phyloP scores from a whole-genome alignment of 129 eudicot species.

The Helianthus tuberosus region DNA sequence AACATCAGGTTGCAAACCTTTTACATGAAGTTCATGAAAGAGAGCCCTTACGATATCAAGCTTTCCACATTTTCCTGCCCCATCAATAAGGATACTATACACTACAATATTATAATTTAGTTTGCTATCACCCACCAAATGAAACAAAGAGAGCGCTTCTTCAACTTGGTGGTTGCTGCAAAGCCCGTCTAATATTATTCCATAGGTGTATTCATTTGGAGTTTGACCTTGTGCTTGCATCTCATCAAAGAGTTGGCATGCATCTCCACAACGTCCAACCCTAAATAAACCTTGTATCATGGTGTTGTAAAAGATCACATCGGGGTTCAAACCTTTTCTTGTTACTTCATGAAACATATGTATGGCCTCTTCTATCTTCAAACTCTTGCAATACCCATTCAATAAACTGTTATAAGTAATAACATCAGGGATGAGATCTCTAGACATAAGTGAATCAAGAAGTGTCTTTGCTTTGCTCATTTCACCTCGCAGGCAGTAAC shows the following conservation, averaged over 20 bases:
- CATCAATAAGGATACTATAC: background rate
- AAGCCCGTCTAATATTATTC: constrained; percentile 13
- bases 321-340: background rate
- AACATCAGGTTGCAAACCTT: constrained; percentile 11
- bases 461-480: background rate
- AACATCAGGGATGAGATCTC: background rate
- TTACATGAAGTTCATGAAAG: background rate
- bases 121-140: background rate
- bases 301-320: background rate
- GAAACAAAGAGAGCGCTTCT: background rate
- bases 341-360: background rate
- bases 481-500: background rate
- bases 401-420: background rate
- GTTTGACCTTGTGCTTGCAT: background rate
- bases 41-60: background rate
- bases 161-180: background rate
- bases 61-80: background rate
- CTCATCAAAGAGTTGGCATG: constrained; percentile 5
- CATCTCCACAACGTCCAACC: background rate
- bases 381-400: background rate
- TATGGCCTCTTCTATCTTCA: background rate
- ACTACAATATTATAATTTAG: background rate
- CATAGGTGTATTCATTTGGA: background rate
- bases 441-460: background rate
- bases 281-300: background rate